Conservation (phyloP, 2,329 filamentous ascomycete genomes). For the Exophiala sp. region DNA sequence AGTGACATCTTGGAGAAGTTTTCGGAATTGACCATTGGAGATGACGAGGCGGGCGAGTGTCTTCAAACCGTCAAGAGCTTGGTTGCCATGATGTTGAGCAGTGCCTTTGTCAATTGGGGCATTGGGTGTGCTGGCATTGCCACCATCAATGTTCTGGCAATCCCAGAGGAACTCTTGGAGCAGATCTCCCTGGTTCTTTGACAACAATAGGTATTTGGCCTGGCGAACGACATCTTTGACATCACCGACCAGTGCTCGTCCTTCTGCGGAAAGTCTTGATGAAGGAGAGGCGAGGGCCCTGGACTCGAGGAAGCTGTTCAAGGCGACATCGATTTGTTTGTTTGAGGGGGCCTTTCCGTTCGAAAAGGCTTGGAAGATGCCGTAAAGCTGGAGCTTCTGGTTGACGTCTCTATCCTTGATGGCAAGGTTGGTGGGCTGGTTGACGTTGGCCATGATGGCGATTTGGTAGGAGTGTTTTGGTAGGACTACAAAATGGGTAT, state of each 20-base stretch:
- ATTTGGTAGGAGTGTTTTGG: background rate
- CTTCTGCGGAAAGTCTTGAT: slow-evolving; percentile 75
- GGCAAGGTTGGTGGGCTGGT: slow-evolving; percentile 69
- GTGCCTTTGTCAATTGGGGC: slow-evolving; percentile 71
- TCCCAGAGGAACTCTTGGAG: slow-evolving; percentile 98
- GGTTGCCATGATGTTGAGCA: slow-evolving; percentile 76
- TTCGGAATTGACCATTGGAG: slow-evolving; percentile 94
- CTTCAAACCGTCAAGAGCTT: slow-evolving; percentile 78
- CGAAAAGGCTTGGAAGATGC: slow-evolving; percentile 64
- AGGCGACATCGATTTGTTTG: slow-evolving; percentile 88
- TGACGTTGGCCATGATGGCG: slow-evolving; percentile 49
- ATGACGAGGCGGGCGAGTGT: slow-evolving; percentile 85
- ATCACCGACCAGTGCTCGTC: slow-evolving; percentile 73
- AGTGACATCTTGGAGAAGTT: slow-evolving; percentile 78
- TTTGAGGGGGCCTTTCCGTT: slow-evolving; percentile 91
- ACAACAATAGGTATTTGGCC: slow-evolving; percentile 78
- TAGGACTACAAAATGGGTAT: slow-evolving; percentile 14
- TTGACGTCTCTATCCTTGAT: slow-evolving; percentile 80
- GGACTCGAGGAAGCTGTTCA: slow-evolving; percentile 81
- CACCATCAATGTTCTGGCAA: slow-evolving; percentile 66
- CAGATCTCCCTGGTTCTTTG: slow-evolving; percentile 92
- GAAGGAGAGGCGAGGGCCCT: slow-evolving; percentile 68
- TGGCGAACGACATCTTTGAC: slow-evolving; percentile 75
- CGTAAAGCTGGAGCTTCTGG: slow-evolving; percentile 90
- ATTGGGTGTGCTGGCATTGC: slow-evolving; percentile 58